Percentiles rank a stretch among this genome's conserved stretches.
These are phyloP conservation scores for Ceratocystis papillata DNA, from an alignment of 2,329 filamentous ascomycete species.

Conservation along the genomic window DNA sequence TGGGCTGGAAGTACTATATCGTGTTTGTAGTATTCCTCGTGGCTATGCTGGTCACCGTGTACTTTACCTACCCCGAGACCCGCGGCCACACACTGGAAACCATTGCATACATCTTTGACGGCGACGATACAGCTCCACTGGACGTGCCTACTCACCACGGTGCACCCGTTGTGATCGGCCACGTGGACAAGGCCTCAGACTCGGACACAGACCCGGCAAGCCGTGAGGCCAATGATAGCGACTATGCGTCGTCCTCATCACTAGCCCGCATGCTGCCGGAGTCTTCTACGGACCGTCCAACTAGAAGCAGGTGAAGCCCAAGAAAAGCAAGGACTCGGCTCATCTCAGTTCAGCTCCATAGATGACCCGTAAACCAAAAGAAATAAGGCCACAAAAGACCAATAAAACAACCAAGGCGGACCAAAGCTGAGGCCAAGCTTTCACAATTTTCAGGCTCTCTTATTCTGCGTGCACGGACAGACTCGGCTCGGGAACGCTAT, in stretches of 20 bases:
- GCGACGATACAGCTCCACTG: conserved; percentile 5
- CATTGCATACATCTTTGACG: conserved; percentile 25
- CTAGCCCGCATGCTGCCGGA: not conserved
- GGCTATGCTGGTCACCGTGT: conserved; percentile 46
- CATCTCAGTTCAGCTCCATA: not conserved
- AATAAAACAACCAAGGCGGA: not conserved
- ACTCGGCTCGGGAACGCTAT: not conserved
- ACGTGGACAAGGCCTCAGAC: not conserved
- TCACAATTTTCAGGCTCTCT: too few relatives aligned
- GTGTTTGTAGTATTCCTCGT: conserved; percentile 37
- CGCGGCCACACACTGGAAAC: conserved; percentile 38
- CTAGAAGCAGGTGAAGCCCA: not conserved
- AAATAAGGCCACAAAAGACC: not conserved
- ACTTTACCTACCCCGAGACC: conserved; percentile 76
- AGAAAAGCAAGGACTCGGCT: not conserved
- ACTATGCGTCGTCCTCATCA: conserved; percentile 1
- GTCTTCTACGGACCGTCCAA: not conserved
- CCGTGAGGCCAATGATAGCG: not conserved
- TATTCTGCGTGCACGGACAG: not conserved
- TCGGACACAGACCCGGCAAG: conserved; percentile 5
- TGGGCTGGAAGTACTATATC: conserved; percentile 37
- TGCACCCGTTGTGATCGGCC: not conserved
- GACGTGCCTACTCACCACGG: not conserved
- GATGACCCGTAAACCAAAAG: not conserved
- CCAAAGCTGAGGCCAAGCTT: not conserved